Evolutionary conservation across 78 protist species (phyloP).

Genomic region (Monosiga brevicollis): DNA sequence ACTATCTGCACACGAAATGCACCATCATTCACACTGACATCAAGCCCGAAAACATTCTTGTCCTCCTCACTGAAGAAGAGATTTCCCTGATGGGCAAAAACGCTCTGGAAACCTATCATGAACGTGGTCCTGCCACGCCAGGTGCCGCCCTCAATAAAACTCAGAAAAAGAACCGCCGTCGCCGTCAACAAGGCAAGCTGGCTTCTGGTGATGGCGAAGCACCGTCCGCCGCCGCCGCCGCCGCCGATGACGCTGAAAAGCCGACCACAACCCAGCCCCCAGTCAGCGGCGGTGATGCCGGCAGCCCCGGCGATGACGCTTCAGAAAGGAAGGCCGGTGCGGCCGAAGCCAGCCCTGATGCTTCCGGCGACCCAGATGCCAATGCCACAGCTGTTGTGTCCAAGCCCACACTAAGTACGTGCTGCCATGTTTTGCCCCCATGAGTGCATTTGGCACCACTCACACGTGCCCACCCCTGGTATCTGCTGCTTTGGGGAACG

Average conservation of each 20-base stretch:
- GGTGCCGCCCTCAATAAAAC: no score
- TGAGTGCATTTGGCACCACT: neutral
- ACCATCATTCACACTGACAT: slow-evolving; percentile 91
- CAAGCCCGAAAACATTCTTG: slow-evolving; percentile 91
- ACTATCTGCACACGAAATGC: slow-evolving; percentile 73
- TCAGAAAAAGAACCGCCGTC: no score
- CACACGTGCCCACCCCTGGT: neutral
- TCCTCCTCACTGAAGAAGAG: neutral
- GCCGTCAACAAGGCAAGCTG: no score
- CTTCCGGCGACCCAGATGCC: neutral
- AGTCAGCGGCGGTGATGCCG: neutral
- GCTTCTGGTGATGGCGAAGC: no score
- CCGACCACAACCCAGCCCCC: no score
- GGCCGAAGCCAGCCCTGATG: neutral
- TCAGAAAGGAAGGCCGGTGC: neutral
- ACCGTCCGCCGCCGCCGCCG: no score
- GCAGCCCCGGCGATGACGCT: neutral
- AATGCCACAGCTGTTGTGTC: neutral
- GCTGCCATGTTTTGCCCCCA: neutral
- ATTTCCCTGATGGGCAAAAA: neutral
- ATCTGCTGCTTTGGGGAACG: neutral
- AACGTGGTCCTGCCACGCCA: no score
- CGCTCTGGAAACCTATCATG: neutral
- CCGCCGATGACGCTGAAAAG: no score
- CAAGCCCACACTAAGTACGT: neutral